Base-by-base conservation (phyloP, 2,329 filamentous ascomycete genomes). In the Whalleya microplaca region DNA sequence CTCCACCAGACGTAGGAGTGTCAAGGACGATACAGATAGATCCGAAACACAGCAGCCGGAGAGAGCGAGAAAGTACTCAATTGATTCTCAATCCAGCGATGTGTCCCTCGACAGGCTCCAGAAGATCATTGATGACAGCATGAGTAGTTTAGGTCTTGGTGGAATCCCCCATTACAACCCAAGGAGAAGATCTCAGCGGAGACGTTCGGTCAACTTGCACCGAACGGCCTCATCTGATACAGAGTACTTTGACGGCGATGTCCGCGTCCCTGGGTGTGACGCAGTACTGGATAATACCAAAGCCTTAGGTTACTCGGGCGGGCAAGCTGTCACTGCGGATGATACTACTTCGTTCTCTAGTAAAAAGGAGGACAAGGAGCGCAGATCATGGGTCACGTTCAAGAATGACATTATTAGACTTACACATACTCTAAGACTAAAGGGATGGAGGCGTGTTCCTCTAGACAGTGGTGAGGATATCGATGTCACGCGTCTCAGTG, bases 361-460 rank as follows among this genome's bases (percentile, higher is more conserved):
- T 48, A 79, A 77, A 53, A 78, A 75, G 55, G 79, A 80, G 41
- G 80, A 83, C 29, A 91, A 89, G 69, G 91, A 94, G 57, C 83
- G 80, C 42, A 87, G 91, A 69, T 87, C 87, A 2, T 97, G 94
- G 95, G 71, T 84, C n/a, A 79, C 74, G 8, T 99, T 97, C 81
- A 97, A 97, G 73, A 89, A 87, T 58, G 94, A 99, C 70, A 95
- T 98, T 60, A 83, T 98, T 53, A 89, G 92, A 40, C 81, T 98
- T 55, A 83, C 91, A 0, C 95, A 98, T 72, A 99, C 95, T 0
- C 78, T 99, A 50, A 86, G 87, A 51, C 82, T 98, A 29, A 96
- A 96, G 72, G 92, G 94, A 9, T 99, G 95, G 95, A 86, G 93
- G 51, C 87, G 87, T 57, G 86, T 99, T 0, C 84, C 91, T 0